phyloP scores from a whole-genome alignment of 805 yeast species.

The Helenozyma baotianmanensis region DNA sequence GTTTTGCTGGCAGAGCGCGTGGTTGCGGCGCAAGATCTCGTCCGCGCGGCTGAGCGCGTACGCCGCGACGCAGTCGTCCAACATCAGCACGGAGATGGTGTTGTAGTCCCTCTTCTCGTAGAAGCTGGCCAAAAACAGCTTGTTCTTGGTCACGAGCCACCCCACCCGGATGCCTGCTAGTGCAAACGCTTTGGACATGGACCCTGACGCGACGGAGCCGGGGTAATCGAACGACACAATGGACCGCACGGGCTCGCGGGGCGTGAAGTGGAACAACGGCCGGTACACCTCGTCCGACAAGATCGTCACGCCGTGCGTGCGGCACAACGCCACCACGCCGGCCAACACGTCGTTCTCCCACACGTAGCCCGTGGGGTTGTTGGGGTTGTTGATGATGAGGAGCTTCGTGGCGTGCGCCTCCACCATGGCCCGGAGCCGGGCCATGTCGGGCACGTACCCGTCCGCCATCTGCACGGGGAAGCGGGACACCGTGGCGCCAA shows the following conservation, averaged over 20 bases:
- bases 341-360: conserved; percentile 30
- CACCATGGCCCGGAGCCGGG: conserved; percentile 24
- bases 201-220: conserved; percentile 43
- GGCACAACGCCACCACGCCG: conserved; percentile 36
- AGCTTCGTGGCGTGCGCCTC: conserved; percentile 34
- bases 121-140: conserved; percentile 25
- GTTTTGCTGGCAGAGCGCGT: conserved; percentile 35
- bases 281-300: conserved; percentile 53
- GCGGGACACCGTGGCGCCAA: conserved; percentile 30
- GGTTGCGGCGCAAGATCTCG: conserved; percentile 35
- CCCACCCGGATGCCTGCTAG: conserved; percentile 52
- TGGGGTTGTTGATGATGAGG: conserved; percentile 39
- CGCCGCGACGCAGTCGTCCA: conserved; percentile 44
- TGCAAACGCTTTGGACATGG: conserved; percentile 52
- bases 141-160: conserved; percentile 43
- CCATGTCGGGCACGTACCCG: conserved; percentile 33
- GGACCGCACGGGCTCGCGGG: conserved; percentile 24
- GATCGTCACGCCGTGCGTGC: conserved; percentile 26
- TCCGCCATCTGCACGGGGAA: conserved; percentile 30
- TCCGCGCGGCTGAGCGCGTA: conserved; percentile 36
- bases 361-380: conserved; percentile 36
- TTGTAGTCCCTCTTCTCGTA: conserved; percentile 45
- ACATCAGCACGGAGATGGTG: conserved; percentile 44
- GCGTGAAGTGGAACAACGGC: conserved; percentile 41
- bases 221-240: conserved; percentile 38